Conservation (phyloP, 345 rosid genomes). For the Corchorus olitorius region DNA sequence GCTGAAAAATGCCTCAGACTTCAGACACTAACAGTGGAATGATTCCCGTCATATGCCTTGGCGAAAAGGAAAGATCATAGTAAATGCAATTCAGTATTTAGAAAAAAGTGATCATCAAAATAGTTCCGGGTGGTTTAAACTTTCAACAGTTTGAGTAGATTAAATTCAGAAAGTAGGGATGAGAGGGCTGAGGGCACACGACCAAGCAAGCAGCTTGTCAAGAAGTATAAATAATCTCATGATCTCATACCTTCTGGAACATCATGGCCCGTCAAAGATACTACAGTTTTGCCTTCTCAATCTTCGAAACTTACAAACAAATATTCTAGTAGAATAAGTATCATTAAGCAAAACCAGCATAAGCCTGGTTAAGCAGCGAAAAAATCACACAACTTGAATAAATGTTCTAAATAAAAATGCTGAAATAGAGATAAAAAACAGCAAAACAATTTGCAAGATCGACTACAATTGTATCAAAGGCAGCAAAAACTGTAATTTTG, state of each 20-base stretch:
- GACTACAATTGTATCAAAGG: background rate
- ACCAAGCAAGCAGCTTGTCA: background rate
- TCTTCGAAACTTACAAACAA: background rate
- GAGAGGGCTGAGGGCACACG: background rate
- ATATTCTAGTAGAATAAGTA: background rate
- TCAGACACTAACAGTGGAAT: background rate
- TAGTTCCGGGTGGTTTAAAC: background rate
- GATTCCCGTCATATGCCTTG: background rate
- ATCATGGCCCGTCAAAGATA: background rate
- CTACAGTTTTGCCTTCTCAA: background rate
- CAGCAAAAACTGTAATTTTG: constrained; percentile 7
- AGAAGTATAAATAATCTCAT: background rate
- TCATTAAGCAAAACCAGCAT: background rate
- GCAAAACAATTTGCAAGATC: background rate
- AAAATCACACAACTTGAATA: background rate
- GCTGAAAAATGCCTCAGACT: background rate
- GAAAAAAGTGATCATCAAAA: background rate
- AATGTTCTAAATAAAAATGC: background rate
- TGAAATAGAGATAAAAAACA: background rate
- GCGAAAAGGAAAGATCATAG: background rate
- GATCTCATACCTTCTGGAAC: too few species aligned
- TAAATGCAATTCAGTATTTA: background rate
- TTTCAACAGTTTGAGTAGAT: background rate
- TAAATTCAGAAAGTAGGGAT: background rate
- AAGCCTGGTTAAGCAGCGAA: background rate